Conservation (phyloP, 352 stramenopile species). For the Phytophthora nicotianae region DNA sequence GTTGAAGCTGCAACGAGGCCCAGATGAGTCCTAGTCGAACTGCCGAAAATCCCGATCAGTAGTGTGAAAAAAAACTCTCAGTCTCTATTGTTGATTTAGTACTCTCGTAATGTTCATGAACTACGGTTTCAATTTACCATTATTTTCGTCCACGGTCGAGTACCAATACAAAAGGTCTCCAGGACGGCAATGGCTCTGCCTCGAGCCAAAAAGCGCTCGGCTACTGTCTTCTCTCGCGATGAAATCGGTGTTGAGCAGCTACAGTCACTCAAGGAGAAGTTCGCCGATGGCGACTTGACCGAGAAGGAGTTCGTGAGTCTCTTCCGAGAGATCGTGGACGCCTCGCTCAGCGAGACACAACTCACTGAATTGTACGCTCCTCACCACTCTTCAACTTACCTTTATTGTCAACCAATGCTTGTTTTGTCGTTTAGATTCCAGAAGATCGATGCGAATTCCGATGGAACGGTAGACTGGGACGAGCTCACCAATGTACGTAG, state of each 20-base stretch:
- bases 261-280: constrained; percentile 85
- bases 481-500: constrained; percentile 83
- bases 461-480: constrained; percentile 90
- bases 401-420: neutral
- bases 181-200: constrained; percentile 26
- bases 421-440: constrained; percentile 55
- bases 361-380: constrained; percentile 75
- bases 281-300: constrained; percentile 80
- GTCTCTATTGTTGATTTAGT: too few species aligned
- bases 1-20: neutral
- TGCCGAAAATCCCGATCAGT: too few species aligned
- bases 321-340: constrained; percentile 82
- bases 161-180: neutral
- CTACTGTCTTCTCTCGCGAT: constrained; percentile 77
- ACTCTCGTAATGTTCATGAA: too few species aligned
- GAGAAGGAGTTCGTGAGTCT: constrained; percentile 87
- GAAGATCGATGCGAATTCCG: constrained; percentile 90
- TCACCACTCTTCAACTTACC: neutral
- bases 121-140: constrained; percentile 29
- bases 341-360: constrained; percentile 77
- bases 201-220: constrained; percentile 47
- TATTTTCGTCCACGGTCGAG: constrained; percentile 15
- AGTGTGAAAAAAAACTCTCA: too few species aligned
- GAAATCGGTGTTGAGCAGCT: constrained; percentile 84
- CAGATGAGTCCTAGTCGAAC: neutral